Evolutionary conservation across 2,329 filamentous ascomycete genomes (phyloP), one percentile per base, ranked within the genome.

Genomic region (Neopestalotiopsis rosae): DNA sequence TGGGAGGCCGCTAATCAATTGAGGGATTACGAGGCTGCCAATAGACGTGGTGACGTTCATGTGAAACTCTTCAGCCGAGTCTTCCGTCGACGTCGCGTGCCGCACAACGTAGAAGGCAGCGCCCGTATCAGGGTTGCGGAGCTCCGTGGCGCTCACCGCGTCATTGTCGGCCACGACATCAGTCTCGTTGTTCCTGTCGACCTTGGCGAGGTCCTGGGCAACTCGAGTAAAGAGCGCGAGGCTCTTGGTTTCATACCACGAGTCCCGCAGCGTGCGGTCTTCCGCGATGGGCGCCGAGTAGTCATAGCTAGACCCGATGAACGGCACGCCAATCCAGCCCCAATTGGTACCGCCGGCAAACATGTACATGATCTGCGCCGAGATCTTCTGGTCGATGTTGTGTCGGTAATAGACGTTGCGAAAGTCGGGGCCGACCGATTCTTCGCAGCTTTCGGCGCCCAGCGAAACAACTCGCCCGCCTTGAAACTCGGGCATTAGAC

Each of bases 291-390:
- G 82, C 9, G 84, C 82, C 10, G 82, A 86, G 65, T 88, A 89
- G 70, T 89, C 87, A 63, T 88, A 88, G 0, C 85, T 87, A 0
- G 87, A 89, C 69, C 90, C 90, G 3, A 86, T 89, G 13, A 89
- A 90, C 10, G 90, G 86, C 72, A 94, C 89, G 0, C 92, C 91
- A 4, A 94, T 79, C 70, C 94, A 94, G 0, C 93, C 93, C 93
- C 92, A 95, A 76, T 95, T 96, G 0, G 93, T 95, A 6, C 93
- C 93, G 17, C 93, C 93, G 72, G 87, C 93, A 1, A 87, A 30
- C 57, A 61, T 61, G 24, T 61, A 61, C 24, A 61, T 30, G 28
- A 61, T 61, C 20, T 61, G 57, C 1, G 57, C 57, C 32, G 57
- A 30, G 20, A 61, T 30, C 57, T 34, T 30, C 3, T 61, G 57